A percentile compares a stretch with the other conserved stretches of the same genome.
These are phyloP conservation scores for Pezicula neosporulosa DNA, from an alignment of 2,329 filamentous ascomycete species.

Conservation along the genomic window DNA sequence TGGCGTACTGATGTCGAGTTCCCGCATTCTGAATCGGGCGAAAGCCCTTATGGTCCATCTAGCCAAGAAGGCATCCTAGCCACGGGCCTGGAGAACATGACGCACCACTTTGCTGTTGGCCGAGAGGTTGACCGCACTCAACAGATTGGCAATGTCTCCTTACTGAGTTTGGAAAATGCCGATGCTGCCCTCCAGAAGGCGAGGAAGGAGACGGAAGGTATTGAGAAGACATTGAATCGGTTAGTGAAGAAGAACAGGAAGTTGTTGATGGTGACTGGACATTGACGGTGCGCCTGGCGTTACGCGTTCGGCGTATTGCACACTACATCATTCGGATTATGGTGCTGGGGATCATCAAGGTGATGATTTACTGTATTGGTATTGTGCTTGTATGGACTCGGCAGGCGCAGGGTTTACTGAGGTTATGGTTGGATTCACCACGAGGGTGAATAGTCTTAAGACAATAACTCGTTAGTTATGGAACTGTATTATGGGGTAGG, in stretches of 20 bases:
- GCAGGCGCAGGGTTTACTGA: not conserved
- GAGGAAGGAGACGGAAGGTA: constrained; percentile 56
- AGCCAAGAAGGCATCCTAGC: constrained; percentile 25
- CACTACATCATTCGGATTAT: not conserved
- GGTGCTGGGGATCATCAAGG: not conserved
- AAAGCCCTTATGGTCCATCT: constrained; percentile 12
- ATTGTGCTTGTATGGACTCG: not conserved
- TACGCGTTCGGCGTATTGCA: not conserved
- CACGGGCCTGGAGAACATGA: constrained; percentile 27
- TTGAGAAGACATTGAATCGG: constrained; percentile 59
- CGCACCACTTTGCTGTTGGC: constrained; percentile 25
- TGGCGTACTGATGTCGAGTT: constrained; percentile 20
- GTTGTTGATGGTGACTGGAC: constrained; percentile 39
- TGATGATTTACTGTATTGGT: constrained; percentile 1
- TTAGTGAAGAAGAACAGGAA: constrained; percentile 58
- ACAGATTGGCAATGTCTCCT: constrained; percentile 29
- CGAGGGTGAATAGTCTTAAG: not conserved
- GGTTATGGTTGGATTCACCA: not conserved
- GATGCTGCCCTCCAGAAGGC: constrained; percentile 49
- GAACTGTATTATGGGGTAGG: no score
- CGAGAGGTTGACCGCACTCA: constrained; percentile 24
- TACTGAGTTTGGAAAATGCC: constrained; percentile 61
- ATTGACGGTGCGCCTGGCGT: constrained; percentile 20
- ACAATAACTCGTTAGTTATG: not conserved
- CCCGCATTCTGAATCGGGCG: constrained; percentile 9